These are phyloP conservation scores for Amylostereum areolatum DNA, from an alignment of 1,284 basidiomycete species.

Conservation along the genomic window DNA sequence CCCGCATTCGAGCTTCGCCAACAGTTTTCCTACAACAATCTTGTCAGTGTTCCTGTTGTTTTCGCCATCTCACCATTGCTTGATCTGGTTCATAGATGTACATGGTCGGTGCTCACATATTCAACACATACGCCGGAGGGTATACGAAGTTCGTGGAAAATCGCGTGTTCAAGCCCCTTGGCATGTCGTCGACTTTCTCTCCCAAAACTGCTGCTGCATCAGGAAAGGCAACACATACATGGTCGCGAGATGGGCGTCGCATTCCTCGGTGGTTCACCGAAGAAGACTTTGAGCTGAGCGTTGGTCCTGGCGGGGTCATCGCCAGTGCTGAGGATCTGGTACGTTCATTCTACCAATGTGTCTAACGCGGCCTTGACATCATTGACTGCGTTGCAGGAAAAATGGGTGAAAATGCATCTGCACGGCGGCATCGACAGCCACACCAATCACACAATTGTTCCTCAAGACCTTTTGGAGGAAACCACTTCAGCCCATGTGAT, in stretches of 20 bases:
- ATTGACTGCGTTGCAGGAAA: slow-evolving; percentile 20
- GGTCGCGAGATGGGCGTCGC: slow-evolving; percentile 15
- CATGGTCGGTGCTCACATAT: slow-evolving; percentile 31
- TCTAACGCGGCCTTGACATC: not conserved
- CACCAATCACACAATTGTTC: slow-evolving; percentile 34
- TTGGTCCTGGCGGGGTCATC: slow-evolving; percentile 39
- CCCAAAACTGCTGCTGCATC: slow-evolving; percentile 27
- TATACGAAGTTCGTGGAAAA: slow-evolving; percentile 34
- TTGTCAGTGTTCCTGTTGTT: slow-evolving; percentile 26
- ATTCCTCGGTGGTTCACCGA: slow-evolving; percentile 18
- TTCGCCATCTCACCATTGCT: not conserved
- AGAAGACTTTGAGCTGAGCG: slow-evolving; percentile 14
- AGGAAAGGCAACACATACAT: slow-evolving; percentile 28
- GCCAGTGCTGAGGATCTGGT: slow-evolving; percentile 21
- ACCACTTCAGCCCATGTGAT: slow-evolving; percentile 29
- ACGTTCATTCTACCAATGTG: not conserved
- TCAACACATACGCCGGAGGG: slow-evolving; percentile 22
- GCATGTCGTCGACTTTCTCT: slow-evolving; percentile 39
- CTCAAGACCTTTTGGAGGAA: slow-evolving; percentile 28
- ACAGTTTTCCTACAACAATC: slow-evolving; percentile 39
- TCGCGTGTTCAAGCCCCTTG: slow-evolving; percentile 35
- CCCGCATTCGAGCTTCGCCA: slow-evolving; percentile 35
- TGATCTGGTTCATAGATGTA: slow-evolving; percentile 9
- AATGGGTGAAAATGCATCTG: slow-evolving; percentile 38
- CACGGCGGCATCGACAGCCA: slow-evolving; percentile 35